Percentiles rank a stretch among this genome's conserved stretches.
Evolutionary conservation across 352 stramenopile genomes (phyloP).

Genomic region (Aphanomyces invadans): DNA sequence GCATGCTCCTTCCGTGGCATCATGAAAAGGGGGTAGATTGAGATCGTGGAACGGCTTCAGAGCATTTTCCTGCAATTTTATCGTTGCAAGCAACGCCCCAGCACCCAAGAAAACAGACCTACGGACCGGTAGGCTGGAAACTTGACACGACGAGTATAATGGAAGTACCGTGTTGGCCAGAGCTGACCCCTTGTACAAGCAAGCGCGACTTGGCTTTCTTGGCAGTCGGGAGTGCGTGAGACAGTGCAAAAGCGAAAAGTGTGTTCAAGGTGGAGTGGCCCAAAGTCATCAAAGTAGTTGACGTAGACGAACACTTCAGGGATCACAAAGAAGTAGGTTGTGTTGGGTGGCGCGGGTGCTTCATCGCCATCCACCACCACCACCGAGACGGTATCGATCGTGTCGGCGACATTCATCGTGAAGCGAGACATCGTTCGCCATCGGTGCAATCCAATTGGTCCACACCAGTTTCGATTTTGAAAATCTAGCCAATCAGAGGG

Average conservation of each 20-base stretch:
- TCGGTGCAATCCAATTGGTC: no score
- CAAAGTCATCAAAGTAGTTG: constrained; percentile 94
- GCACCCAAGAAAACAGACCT: constrained; percentile 62
- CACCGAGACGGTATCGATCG: no score
- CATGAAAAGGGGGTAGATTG: constrained; percentile 57
- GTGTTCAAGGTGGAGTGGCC: constrained; percentile 80
- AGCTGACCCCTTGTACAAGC: no score
- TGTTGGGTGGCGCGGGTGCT: neutral
- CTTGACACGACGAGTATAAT: no score
- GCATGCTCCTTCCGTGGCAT: constrained; percentile 73
- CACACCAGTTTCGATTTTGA: no score
- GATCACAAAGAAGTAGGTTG: constrained; percentile 67
- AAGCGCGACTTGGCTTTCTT: constrained; percentile 23
- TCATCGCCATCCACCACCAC: neutral
- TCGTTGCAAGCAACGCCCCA: constrained; percentile 74
- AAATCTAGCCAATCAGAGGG: no score
- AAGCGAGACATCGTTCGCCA: no score
- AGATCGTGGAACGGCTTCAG: constrained; percentile 33
- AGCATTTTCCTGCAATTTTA: constrained; percentile 48
- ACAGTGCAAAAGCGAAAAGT: constrained; percentile 59
- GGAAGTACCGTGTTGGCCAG: constrained; percentile 70
- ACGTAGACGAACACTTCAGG: constrained; percentile 71
- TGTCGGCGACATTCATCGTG: no score
- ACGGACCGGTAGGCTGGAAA: no score
- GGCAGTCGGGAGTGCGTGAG: constrained; percentile 38